phyloP scores from a whole-genome alignment of 805 yeast genomes.

The Citeromyces nyonsensis region DNA sequence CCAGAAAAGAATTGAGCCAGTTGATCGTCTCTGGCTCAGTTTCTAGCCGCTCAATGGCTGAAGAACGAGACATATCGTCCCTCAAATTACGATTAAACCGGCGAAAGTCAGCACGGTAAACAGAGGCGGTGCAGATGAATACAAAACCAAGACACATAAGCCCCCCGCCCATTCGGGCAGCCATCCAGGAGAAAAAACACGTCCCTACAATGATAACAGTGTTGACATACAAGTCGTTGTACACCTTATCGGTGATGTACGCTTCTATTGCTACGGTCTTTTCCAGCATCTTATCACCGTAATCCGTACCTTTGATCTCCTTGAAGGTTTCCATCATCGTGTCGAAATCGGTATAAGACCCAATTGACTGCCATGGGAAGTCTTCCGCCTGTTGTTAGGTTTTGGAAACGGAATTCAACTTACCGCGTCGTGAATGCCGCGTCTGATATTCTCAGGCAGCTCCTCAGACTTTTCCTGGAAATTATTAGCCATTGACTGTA shows the following conservation, averaged over 20 bases:
- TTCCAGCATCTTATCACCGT: not conserved
- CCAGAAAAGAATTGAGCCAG: conserved; percentile 66
- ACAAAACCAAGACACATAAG: conserved; percentile 47
- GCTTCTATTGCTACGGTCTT: conserved; percentile 27
- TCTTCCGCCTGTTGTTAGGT: conserved; percentile 3
- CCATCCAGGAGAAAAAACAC: conserved; percentile 55
- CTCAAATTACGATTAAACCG: conserved; percentile 61
- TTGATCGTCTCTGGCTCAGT: conserved; percentile 58
- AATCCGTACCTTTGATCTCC: conserved; percentile 2
- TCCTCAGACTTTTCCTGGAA: not conserved
- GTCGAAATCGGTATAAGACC: conserved; percentile 13
- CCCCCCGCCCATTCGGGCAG: conserved; percentile 51
- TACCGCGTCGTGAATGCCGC: not conserved
- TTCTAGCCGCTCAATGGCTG: conserved; percentile 49
- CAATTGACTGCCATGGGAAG: conserved; percentile 19
- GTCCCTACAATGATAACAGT: conserved; percentile 49
- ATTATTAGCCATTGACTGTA: not conserved
- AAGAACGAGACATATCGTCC: conserved; percentile 59
- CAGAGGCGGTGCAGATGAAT: conserved; percentile 43
- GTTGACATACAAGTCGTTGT: conserved; percentile 63
- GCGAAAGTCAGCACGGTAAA: conserved; percentile 58
- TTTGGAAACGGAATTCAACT: not conserved
- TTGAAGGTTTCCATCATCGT: conserved; percentile 5
- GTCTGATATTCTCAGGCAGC: not conserved
- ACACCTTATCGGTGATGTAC: conserved; percentile 54